Evolutionary conservation across 2,329 filamentous ascomycete species (phyloP).

Genomic region (Cordyceps fumosorosea): DNA sequence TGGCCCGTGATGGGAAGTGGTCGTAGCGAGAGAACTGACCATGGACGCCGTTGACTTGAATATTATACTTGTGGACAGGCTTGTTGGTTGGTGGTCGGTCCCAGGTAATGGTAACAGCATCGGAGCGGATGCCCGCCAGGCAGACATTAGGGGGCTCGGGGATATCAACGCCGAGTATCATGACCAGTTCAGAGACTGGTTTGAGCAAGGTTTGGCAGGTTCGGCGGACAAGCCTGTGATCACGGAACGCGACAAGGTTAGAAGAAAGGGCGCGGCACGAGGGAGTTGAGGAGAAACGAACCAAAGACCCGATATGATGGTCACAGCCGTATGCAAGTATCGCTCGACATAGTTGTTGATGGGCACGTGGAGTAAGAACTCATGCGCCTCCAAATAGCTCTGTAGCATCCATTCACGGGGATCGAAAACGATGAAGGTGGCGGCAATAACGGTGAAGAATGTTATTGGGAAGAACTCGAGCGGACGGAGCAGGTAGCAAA

Average conservation of each 20-base stretch:
- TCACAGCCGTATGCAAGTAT: constrained; percentile 7
- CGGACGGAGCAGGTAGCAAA: constrained; percentile 32
- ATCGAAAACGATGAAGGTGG: constrained; percentile 22
- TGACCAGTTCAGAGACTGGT: constrained; percentile 83
- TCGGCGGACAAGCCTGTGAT: constrained; percentile 68
- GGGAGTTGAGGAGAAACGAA: constrained; percentile 33
- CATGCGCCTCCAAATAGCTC: constrained; percentile 11
- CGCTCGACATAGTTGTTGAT: constrained; percentile 9
- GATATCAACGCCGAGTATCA: constrained; percentile 88
- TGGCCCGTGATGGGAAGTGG: background rate
- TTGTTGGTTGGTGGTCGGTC: constrained; percentile 60
- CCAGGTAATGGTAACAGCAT: constrained; percentile 89
- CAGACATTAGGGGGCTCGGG: constrained; percentile 85
- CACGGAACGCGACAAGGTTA: background rate
- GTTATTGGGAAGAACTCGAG: constrained; percentile 14
- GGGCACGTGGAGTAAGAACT: constrained; percentile 21
- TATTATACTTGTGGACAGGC: constrained; percentile 77
- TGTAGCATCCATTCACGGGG: constrained; percentile 9
- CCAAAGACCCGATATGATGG: constrained; percentile 17
- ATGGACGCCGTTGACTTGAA: constrained; percentile 89
- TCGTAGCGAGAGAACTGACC: constrained; percentile 46
- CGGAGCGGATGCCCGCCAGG: constrained; percentile 78
- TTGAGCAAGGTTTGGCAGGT: constrained; percentile 86
- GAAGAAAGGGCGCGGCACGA: constrained; percentile 18
- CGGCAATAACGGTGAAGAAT: constrained; percentile 6